Percentiles rank a stretch among this genome's conserved stretches.
Evolutionary conservation across 768 basidiomycete species (phyloP).

Genomic region (Inosperma sp.): DNA sequence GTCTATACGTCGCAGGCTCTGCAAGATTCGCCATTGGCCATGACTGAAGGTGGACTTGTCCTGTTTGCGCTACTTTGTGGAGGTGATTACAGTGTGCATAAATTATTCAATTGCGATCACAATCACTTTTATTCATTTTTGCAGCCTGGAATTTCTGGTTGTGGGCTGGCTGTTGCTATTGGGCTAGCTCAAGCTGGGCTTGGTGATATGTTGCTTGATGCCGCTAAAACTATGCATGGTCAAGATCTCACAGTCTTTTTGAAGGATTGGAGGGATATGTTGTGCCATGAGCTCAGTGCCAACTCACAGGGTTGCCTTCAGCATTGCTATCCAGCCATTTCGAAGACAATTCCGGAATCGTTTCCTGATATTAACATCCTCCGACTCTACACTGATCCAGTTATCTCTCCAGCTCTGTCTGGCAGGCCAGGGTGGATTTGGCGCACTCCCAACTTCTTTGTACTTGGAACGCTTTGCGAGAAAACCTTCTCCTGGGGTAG

Average conservation of each 20-base stretch:
- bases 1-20: background rate
- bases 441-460: background rate
- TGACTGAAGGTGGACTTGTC: background rate
- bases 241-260: background rate
- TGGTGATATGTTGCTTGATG: background rate
- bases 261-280: background rate
- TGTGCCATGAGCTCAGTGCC: background rate
- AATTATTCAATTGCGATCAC: too few species aligned
- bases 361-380: background rate
- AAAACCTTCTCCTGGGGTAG: conserved; percentile 16
- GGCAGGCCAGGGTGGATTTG: background rate
- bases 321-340: background rate
- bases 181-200: background rate
- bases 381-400: background rate
- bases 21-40: background rate
- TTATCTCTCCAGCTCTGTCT: background rate
- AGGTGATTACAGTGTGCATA: background rate
- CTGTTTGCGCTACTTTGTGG: background rate
- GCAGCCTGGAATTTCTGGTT: background rate
- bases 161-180: background rate
- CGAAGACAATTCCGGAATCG: background rate
- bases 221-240: background rate
- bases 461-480: conserved; percentile 5
- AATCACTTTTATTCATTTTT: background rate
- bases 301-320: background rate